Evolutionary conservation across 106 monocot genomes (phyloP), one percentile per base, ranked within the genome.

Genomic region (Chionographis japonica): DNA sequence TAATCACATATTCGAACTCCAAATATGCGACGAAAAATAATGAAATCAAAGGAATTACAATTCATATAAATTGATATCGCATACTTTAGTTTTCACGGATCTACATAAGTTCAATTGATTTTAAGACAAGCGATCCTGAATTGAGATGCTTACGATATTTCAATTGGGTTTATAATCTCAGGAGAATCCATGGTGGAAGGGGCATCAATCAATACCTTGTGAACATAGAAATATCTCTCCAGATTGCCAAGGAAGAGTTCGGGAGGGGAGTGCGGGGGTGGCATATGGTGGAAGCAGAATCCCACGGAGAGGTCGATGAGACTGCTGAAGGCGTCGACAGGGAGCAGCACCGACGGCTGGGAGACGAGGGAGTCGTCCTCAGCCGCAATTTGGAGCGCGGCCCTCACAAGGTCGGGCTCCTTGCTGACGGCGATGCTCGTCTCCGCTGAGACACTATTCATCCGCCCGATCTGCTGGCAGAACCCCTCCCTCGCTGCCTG

Each of bases 291-390:
- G 14, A 77, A 68, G 74, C 74, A 84, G 74, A 84, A 88, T 3
- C 63, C 87, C 70, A 75, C 72, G 16, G 84, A 89, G 50, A 89
- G 84, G 27, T 79, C 77, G 37, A 77, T 82, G 50, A 89, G 68
- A 46, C 85, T 58, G 27, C 65, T 65, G 55, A 77, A 89, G 1
- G 78, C 63, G 13, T 81, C 85, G 41, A 85, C 85, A 0, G 89
- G 89, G 4, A 89, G 74, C 53, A 79, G 74, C 49, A 82, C 85
- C 3, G 85, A 85, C 15, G 89, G 82, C 49, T 85, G 85, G 12
- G 89, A 89, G 15, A 85, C 67, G 37, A 89, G 68, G 8, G 89
- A 82, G 52, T 89, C 89, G 54, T 89, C 89, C 82, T 89, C 89
- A 16, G 82, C 85, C 4, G 79, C 89, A 18, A 89, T 63, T 41